Evolutionary conservation across 1,139 yeast genomes (phyloP), one percentile per base, ranked within the genome.

Genomic region (Debaryomyces psychrophilus): DNA sequence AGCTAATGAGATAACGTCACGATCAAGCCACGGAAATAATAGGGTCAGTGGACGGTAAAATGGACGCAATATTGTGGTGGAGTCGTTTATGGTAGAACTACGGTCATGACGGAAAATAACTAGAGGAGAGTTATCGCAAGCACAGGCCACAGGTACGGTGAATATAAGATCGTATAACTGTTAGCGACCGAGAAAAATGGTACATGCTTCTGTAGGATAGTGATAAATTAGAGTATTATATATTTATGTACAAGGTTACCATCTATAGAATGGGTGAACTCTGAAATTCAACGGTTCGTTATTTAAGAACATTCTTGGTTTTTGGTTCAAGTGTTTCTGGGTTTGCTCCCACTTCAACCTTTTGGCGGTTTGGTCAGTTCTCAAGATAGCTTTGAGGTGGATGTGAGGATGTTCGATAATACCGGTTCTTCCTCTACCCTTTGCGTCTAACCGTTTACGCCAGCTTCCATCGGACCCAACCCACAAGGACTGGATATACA

Each of bases 351-450:
- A 83, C 17, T 72, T 79, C 50, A 81, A 64, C 66, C 95, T 79
- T 48, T 69, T 66, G 57, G 73, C 71, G 18, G 95, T 86, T 56
- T 82, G 80, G 38, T 77, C 72, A 6, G 87, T 77, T 64, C 83
- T 86, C 53, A 92, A 74, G 50, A 92, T 76, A 44, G 88, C 90
- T 68, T 87, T 83, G 41, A 92, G 82, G 64, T 93, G 97, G 47
- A 90, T 81, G 64, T 80, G 86, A 52, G 87, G 83, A 62, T 89
- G 95, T 36, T 77, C 79, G 44, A 88, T 79, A 44, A 87, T 69
- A 61, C 98, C 98, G 33, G 81, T 76, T 66, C 97, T 82, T 53
- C 97, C 97, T 72, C 98, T 84, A 52, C 95, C 97, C 71, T 90
- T 90, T 60, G 80, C 77, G 56, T 92, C 97, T n/a, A 84, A 67